These are phyloP conservation scores for Westerdykella aurantiaca DNA, from an alignment of 2,329 filamentous ascomycete species.

Conservation along the genomic window DNA sequence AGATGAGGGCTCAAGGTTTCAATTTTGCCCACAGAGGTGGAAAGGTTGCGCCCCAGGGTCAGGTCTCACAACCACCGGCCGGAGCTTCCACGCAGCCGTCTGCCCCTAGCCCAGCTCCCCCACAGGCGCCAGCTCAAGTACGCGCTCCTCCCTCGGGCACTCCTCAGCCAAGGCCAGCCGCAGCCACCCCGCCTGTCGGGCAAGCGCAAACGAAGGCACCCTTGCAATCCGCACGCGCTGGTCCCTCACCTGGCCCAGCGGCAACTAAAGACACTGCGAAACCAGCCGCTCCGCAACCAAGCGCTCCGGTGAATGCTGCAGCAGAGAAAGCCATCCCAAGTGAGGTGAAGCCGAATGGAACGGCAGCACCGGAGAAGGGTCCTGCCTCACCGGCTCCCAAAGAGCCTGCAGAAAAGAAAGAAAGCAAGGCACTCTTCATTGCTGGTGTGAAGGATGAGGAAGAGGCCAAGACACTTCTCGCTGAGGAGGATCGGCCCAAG, in stretches of 20 bases:
- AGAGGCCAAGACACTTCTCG: constrained; percentile 73
- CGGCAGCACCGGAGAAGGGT: constrained; percentile 37
- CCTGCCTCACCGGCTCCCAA: constrained; percentile 37
- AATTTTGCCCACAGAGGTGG: constrained; percentile 95
- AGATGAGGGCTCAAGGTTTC: constrained; percentile 98
- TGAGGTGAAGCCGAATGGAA: constrained; percentile 48
- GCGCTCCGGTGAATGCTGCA: constrained; percentile 24
- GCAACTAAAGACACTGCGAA: constrained; percentile 44
- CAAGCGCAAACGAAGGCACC: constrained; percentile 35
- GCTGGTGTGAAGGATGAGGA: constrained; percentile 80
- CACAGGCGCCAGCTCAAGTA: constrained; percentile 33
- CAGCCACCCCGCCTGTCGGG: constrained; percentile 27
- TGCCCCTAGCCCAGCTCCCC: constrained; percentile 36
- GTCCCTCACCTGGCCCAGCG: constrained; percentile 38
- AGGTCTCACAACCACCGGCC: constrained; percentile 35
- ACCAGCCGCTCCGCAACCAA: constrained; percentile 46
- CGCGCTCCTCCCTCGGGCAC: constrained; percentile 28
- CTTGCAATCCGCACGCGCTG: constrained; percentile 32
- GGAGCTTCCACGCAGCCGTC: constrained; percentile 34
- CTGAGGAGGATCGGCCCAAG: constrained; percentile 75
- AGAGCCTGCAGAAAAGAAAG: constrained; percentile 51
- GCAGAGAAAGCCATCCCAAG: constrained; percentile 38
- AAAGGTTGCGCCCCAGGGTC: constrained; percentile 50
- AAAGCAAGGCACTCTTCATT: constrained; percentile 83
- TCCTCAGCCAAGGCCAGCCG: constrained; percentile 30